These are phyloP conservation scores for Omphalotus guepiniiformis DNA, from an alignment of 768 basidiomycete species.

Conservation along the genomic window DNA sequence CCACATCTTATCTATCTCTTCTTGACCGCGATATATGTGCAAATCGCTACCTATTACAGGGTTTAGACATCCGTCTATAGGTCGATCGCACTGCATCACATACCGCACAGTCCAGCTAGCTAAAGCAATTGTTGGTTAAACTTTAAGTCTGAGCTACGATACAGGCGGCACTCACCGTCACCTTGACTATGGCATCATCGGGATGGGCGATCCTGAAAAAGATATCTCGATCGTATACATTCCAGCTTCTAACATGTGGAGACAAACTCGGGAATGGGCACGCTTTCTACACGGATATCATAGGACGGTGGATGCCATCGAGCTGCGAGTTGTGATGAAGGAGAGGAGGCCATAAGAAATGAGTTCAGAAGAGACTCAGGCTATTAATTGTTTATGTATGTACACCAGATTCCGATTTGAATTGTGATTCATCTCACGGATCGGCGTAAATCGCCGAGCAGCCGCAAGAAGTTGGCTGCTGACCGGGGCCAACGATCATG, in stretches of 20 bases:
- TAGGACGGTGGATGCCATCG: constrained; percentile 66
- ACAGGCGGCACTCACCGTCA: constrained; percentile 41
- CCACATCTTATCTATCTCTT: constrained; percentile 47
- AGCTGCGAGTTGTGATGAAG: constrained; percentile 30
- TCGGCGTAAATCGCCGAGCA: no score
- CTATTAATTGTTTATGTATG: no score
- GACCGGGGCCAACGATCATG: no score
- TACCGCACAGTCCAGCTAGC: constrained; percentile 66
- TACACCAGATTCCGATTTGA: no score
- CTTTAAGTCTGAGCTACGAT: background rate
- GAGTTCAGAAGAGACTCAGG: no score
- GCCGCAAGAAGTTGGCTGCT: no score
- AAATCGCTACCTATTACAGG: constrained; percentile 55
- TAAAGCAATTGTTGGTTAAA: constrained; percentile 20
- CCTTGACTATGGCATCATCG: constrained; percentile 77
- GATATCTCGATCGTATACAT: background rate
- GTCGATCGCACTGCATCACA: constrained; percentile 6
- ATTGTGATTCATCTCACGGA: no score
- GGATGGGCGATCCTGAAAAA: constrained; percentile 56
- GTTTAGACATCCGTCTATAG: background rate
- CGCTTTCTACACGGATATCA: constrained; percentile 64
- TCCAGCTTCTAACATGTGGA: background rate
- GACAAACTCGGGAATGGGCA: constrained; percentile 48
- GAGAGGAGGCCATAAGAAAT: background rate
- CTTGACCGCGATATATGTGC: constrained; percentile 69